Evolutionary conservation across 306 rosid species (phyloP), one percentile per base, ranked within the genome.

Genomic region (Quercus robur): DNA sequence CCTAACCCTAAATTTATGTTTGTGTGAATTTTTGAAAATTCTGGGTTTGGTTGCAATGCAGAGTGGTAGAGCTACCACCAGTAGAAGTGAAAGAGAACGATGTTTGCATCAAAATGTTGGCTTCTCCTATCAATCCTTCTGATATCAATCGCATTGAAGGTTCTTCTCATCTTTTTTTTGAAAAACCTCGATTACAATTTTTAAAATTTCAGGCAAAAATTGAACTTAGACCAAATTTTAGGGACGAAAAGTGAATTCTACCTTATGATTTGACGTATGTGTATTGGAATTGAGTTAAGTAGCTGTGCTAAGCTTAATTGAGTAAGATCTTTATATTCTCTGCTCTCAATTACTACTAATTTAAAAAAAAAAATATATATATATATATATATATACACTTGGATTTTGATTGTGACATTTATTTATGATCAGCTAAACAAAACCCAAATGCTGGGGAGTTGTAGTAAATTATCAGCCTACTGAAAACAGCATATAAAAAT

Each of bases 61-160:
- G 92, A 76, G 83, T 89, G 76, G 82, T 89, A 46, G 84, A 84
- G 4, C 33, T 94, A n/a, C 86, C 93, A 17, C 84, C 88, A 0
- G 86, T 86, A 10, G 91, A 88, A 81, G 90, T 94, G 85, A 93
- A 84, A 70, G 90, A 89, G 81, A 91, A 89, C 20, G 97, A 94
- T 2, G 94, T 94, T 21, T 94, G 99, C 33, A 97, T 94, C 35
- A 93, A 86, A 86, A 94, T 94, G 94, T 82, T 94, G 1, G 97
- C 95, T 2, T 89, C 99, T 78, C 99, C 97, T 1, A 93, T 94
- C 57, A 95, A 93, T 62, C 99, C 99, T 38, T 91, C 96, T 8
- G 97, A 95, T 77, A 89, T 95, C 52, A 95, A 95, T 17, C 87
- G 97, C 18, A 93, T 94, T 5, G 94, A 95, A 87, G 99, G 94